Conservation (phyloP, 2,329 filamentous ascomycete genomes). For the Colletotrichum musicola region DNA sequence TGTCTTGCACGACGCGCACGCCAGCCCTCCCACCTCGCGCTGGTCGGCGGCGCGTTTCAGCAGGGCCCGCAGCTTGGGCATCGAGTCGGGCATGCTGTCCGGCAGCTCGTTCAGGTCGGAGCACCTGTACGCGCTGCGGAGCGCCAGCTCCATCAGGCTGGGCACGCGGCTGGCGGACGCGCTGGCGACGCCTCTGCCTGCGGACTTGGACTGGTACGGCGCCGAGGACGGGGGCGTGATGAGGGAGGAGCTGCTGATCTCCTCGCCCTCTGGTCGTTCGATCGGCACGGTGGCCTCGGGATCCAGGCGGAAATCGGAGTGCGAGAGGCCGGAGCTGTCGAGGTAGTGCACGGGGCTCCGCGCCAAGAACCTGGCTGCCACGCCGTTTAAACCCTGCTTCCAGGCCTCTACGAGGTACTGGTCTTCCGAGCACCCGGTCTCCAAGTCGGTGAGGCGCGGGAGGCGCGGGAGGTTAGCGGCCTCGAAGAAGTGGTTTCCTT, state of each 20-base stretch:
- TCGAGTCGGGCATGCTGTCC: conserved; percentile 56
- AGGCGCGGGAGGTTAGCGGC: conserved; percentile 26
- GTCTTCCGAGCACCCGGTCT: conserved; percentile 38
- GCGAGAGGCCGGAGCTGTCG: conserved; percentile 41
- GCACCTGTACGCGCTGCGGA: conserved; percentile 60
- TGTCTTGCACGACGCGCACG: conserved; percentile 65
- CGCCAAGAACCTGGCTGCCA: conserved; percentile 39
- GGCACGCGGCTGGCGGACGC: conserved; percentile 53
- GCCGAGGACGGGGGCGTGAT: conserved; percentile 37
- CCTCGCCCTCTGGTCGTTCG: conserved; percentile 13
- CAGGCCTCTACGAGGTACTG: conserved; percentile 6
- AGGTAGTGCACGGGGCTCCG: conserved; percentile 48
- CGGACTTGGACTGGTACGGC: conserved; percentile 37
- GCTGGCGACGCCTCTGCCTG: conserved; percentile 12
- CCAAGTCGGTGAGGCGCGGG: conserved; percentile 11
- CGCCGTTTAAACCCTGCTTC: conserved; percentile 33
- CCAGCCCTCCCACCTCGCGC: conserved; percentile 61
- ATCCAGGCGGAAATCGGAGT: conserved; percentile 43
- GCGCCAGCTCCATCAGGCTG: conserved; percentile 64
- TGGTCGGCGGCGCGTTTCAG: conserved; percentile 56
- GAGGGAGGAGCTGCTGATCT: conserved; percentile 31
- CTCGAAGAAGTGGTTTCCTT: conserved; percentile 73
- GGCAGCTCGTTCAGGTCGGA: conserved; percentile 57
- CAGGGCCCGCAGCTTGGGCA: conserved; percentile 54
- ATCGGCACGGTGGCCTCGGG: conserved; percentile 31